Conservation (phyloP, 1,284 basidiomycete genomes). For the Apiotrichum porosum region DNA sequence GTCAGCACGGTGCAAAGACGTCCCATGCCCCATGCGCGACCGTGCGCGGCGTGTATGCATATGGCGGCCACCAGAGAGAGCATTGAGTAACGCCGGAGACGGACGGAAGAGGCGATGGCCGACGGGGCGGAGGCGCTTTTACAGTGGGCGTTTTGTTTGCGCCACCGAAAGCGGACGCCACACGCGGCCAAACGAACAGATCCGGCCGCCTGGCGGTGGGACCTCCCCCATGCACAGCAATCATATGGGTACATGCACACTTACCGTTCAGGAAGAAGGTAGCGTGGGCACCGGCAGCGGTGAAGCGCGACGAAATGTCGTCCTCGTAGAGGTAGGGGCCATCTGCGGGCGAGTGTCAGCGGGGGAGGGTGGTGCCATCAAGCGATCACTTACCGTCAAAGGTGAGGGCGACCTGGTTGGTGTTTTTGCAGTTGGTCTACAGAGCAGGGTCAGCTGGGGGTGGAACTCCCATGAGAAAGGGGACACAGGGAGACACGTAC, state of each 20-base stretch:
- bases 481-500: background rate
- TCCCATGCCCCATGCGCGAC: too few species aligned
- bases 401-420: constrained; percentile 51
- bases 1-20: too few species aligned
- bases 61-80: too few species aligned
- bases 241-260: background rate
- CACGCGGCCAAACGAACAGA: too few species aligned
- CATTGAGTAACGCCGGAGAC: constrained; percentile 4
- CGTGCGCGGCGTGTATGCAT: too few species aligned
- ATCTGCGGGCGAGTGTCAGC: constrained; percentile 38
- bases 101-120: too few species aligned
- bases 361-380: background rate
- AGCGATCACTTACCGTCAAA: constrained; percentile 50
- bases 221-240: too few species aligned
- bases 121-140: too few species aligned
- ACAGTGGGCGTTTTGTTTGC: too few species aligned
- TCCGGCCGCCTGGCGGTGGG: too few species aligned
- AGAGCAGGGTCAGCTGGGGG: background rate
- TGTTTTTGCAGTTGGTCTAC: constrained; percentile 33
- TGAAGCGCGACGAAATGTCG: constrained; percentile 50
- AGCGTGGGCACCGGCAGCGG: constrained; percentile 48
- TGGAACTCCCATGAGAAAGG: too few species aligned
- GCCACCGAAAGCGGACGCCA: too few species aligned
- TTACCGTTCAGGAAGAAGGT: constrained; percentile 58
- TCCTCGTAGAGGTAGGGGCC: constrained; percentile 52